Conservation (phyloP, 108 stramenopile genomes). For the Pseudonitzschia pungens region DNA sequence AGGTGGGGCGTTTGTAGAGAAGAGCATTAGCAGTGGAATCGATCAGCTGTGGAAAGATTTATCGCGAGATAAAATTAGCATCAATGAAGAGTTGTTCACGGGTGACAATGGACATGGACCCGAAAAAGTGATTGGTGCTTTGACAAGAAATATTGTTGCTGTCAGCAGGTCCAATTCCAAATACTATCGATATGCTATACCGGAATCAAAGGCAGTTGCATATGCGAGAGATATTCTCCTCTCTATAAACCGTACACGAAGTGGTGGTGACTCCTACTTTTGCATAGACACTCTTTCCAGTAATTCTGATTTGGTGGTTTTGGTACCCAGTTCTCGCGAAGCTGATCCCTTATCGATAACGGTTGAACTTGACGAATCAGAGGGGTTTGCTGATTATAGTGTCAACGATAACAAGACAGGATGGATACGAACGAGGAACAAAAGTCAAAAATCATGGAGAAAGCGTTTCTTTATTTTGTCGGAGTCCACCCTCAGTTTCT, state of each 20-base stretch:
- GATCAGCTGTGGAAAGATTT: conserved; percentile 84
- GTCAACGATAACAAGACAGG: conserved; percentile 46
- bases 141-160: conserved; percentile 58
- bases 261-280: conserved; percentile 84
- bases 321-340: conserved; percentile 66
- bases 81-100: conserved; percentile 61
- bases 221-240: conserved; percentile 80
- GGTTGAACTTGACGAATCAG: conserved; percentile 42
- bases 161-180: conserved; percentile 37
- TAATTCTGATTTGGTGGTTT: conserved; percentile 65
- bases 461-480: conserved; percentile 66
- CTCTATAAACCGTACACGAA: conserved; percentile 75
- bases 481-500: conserved; percentile 58
- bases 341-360: conserved; percentile 69
- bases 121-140: conserved; percentile 68
- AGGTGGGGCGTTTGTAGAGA: conserved; percentile 56
- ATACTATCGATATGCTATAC: conserved; percentile 35
- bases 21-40: conserved; percentile 42
- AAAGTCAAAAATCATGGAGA: conserved; percentile 55
- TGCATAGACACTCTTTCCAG: conserved; percentile 75
- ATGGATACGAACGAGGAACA: conserved; percentile 61
- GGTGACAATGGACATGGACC: conserved; percentile 74
- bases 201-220: conserved; percentile 69
- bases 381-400: conserved; percentile 29
- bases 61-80: conserved; percentile 69